Evolutionary conservation across 176 grass and related monocot species (phyloP).

Genomic region (Oryza officinalis): DNA sequence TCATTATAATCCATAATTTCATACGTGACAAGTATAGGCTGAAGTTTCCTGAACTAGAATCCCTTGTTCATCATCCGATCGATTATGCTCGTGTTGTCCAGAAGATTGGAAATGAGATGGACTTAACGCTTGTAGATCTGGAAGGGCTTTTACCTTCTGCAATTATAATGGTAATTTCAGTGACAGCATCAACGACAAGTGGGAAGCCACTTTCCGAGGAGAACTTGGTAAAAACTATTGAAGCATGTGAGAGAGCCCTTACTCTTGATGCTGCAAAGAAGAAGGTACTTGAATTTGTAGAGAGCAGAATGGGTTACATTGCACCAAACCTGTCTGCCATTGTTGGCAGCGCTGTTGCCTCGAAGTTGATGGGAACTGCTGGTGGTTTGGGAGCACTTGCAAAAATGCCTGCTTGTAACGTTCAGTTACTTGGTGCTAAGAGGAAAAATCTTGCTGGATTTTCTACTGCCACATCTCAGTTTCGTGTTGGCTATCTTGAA

Average conservation of each 20-base stretch:
- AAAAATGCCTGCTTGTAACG: constrained; percentile 94
- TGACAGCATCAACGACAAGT: constrained; percentile 87
- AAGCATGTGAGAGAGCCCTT: constrained; percentile 81
- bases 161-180: constrained; percentile 77
- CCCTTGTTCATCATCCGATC: constrained; percentile 83
- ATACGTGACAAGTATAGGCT: constrained; percentile 82
- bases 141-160: constrained; percentile 86
- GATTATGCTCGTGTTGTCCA: constrained; percentile 89
- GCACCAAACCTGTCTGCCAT: constrained; percentile 85
- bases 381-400: constrained; percentile 73
- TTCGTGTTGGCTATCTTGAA: constrained; percentile 81
- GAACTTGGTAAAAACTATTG: constrained; percentile 66
- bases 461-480: constrained; percentile 73
- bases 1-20: constrained; percentile 86
- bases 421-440: constrained; percentile 79
- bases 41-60: constrained; percentile 86
- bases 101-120: constrained; percentile 90
- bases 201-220: constrained; percentile 75
- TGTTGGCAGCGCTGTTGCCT: constrained; percentile 75
- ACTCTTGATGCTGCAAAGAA: constrained; percentile 75
- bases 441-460: constrained; percentile 83
- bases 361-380: constrained; percentile 84
- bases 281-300: constrained; percentile 88
- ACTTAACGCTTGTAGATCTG: constrained; percentile 83
- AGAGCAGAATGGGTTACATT: constrained; percentile 85